These are phyloP conservation scores for Phyllosticta paracitricarpa DNA, from an alignment of 2,329 filamentous ascomycete genomes.

Conservation along the genomic window DNA sequence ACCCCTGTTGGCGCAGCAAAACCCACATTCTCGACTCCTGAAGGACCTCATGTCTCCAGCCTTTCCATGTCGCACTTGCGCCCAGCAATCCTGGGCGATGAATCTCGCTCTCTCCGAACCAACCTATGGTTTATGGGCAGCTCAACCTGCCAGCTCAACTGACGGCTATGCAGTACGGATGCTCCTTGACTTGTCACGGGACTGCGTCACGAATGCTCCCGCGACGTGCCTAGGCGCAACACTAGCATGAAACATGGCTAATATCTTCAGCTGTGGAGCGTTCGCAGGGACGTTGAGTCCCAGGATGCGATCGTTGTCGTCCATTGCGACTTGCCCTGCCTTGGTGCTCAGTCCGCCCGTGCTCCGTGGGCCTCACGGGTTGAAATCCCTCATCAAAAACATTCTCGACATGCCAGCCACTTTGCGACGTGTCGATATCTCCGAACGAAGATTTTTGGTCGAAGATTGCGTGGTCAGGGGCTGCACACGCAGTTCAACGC, in stretches of 20 bases:
- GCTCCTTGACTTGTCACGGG: background rate
- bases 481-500: background rate
- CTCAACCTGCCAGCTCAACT: background rate
- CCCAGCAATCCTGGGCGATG: background rate
- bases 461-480: background rate
- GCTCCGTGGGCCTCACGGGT: background rate
- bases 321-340: background rate
- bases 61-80: background rate
- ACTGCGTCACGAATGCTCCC: background rate
- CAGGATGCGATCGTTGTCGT: background rate
- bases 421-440: background rate
- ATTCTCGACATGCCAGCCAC: background rate
- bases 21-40: background rate
- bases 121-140: background rate
- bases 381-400: background rate
- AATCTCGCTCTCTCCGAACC: background rate
- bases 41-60: background rate
- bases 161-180: background rate
- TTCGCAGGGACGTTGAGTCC: background rate
- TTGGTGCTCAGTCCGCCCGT: background rate
- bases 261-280: background rate
- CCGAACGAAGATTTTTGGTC: background rate
- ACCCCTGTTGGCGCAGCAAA: background rate
- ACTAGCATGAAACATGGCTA: conserved; percentile 5
- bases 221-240: background rate